Conservation (phyloP, 345 rosid genomes). For the Bruguiera parviflora region DNA sequence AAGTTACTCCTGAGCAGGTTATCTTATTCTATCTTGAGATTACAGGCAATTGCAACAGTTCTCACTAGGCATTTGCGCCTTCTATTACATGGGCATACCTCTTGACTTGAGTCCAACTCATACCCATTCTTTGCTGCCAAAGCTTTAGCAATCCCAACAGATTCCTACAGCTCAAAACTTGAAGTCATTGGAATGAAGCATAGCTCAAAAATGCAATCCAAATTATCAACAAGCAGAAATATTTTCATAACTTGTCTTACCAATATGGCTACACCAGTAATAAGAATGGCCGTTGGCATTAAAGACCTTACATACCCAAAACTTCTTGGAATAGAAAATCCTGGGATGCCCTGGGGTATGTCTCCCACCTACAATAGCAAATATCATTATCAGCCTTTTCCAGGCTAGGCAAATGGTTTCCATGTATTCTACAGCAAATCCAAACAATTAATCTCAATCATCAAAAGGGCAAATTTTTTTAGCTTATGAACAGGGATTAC, state of each 20-base stretch:
- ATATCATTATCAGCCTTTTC: conserved; percentile 17
- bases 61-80: background rate
- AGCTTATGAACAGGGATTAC: background rate
- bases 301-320: conserved; percentile 65
- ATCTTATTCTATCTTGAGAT: background rate
- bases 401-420: background rate
- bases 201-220: conserved; percentile 11
- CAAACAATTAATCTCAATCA: background rate
- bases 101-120: conserved; percentile 93
- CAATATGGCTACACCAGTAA: conserved; percentile 98
- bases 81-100: conserved; percentile 42
- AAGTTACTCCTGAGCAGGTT: background rate
- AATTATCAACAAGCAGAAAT: conserved; percentile 10
- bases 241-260: conserved; percentile 44
- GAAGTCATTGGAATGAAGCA: conserved; percentile 6
- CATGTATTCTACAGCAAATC: background rate
- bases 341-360: conserved; percentile 94
- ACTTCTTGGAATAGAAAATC: conserved; percentile 69
- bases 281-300: conserved; percentile 89
- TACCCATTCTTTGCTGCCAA: conserved; percentile 97
- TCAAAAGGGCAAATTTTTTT: background rate
- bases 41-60: background rate
- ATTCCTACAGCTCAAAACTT: conserved; percentile 57
- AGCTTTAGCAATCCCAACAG: conserved; percentile 99
- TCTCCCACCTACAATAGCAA: conserved; percentile 73